These are phyloP conservation scores for Neurospora sp. DNA, from an alignment of 495 filamentous ascomycete species.

Conservation along the genomic window DNA sequence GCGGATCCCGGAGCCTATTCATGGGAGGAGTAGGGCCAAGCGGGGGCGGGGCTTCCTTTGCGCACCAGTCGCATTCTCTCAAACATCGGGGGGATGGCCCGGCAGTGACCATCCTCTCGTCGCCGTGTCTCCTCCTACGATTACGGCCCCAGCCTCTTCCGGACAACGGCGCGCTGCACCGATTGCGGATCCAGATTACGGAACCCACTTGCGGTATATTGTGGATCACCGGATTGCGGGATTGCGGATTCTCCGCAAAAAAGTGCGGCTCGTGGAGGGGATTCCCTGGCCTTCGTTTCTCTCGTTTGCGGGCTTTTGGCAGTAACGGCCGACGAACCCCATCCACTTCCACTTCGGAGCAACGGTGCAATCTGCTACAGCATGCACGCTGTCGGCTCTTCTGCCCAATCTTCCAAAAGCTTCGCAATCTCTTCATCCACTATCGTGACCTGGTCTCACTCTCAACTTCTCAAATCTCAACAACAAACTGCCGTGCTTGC, in stretches of 20 bases:
- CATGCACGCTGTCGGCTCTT: not conserved
- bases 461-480: not conserved
- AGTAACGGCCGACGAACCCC: not conserved
- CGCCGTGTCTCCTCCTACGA: not conserved
- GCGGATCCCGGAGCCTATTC: not conserved
- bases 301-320: not conserved
- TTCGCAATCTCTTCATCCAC: not conserved
- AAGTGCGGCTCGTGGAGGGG: not conserved
- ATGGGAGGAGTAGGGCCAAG: not conserved
- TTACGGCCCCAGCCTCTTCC: not conserved
- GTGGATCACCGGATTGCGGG: not conserved
- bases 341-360: not conserved
- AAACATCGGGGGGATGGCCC: not conserved
- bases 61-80: not conserved
- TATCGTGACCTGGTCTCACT: not conserved
- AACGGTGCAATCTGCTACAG: not conserved
- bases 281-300: not conserved
- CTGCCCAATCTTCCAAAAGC: not conserved
- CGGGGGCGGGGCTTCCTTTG: not conserved
- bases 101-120: not conserved
- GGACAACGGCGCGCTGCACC: not conserved
- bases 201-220: slow-evolving; percentile 1
- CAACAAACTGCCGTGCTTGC: not conserved
- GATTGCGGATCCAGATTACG: not conserved
- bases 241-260: not conserved